A percentile compares a stretch with the other conserved stretches of the same genome.
These are phyloP conservation scores for Brachypodium distachyon DNA, from an alignment of 202 grass and related monocot species.

Conservation along the genomic window DNA sequence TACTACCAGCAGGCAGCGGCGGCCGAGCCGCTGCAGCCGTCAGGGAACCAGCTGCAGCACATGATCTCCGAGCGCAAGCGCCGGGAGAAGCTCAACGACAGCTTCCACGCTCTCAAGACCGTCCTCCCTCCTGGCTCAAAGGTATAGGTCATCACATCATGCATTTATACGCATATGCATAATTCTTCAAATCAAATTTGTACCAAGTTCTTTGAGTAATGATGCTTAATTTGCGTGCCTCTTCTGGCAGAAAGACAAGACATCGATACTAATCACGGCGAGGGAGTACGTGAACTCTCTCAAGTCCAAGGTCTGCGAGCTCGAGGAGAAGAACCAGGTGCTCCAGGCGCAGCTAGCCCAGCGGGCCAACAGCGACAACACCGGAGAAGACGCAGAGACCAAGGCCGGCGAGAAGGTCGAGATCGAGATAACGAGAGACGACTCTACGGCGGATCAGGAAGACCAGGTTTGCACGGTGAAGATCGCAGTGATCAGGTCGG, in stretches of 20 bases:
- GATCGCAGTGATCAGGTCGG: constrained; percentile 2
- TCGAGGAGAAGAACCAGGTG: constrained; percentile 46
- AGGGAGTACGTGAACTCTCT: constrained; percentile 42
- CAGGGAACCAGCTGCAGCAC: constrained; percentile 61
- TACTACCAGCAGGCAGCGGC: not conserved
- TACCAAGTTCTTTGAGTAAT: not conserved
- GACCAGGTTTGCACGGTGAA: constrained; percentile 17
- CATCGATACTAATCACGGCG: constrained; percentile 39
- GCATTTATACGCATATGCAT: too few relatives aligned
- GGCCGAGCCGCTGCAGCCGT: not conserved
- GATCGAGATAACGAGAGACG: constrained; percentile 32
- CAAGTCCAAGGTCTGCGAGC: constrained; percentile 29
- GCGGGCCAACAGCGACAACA: not conserved
- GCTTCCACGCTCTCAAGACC: constrained; percentile 46
- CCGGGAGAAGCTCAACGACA: constrained; percentile 62
- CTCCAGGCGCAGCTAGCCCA: constrained; percentile 12
- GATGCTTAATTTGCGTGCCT: not conserved
- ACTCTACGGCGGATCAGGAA: not conserved
- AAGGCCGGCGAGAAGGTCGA: constrained; percentile 13
- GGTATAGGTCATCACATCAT: constrained; percentile 15
- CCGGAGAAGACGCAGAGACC: not conserved
- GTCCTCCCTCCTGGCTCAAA: constrained; percentile 51
- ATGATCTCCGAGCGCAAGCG: constrained; percentile 57
- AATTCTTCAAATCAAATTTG: not conserved
- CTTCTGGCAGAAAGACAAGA: constrained; percentile 46